Evolutionary conservation across 805 yeast genomes (phyloP).

Genomic region (Sungouiella blattae): DNA sequence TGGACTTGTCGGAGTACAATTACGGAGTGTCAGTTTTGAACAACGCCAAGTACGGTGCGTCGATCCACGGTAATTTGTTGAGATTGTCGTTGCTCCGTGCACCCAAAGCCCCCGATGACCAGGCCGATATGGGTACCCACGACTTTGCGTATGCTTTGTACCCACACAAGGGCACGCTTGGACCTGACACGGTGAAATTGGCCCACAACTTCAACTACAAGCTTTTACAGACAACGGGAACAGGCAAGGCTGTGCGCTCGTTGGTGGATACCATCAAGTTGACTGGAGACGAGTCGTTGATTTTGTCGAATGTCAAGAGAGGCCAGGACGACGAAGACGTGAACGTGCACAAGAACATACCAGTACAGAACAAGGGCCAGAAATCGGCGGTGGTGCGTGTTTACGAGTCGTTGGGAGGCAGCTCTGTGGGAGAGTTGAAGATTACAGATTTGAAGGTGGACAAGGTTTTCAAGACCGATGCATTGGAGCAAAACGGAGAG

Average conservation of each 20-base stretch:
- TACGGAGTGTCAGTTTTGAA: conserved; percentile 87
- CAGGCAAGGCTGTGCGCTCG: conserved; percentile 7
- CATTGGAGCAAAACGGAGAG: conserved; percentile 52
- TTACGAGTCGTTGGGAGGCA: conserved; percentile 88
- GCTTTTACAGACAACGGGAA: conserved; percentile 18
- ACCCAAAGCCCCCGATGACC: conserved; percentile 91
- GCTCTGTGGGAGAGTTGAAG: conserved; percentile 48
- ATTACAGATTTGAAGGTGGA: conserved; percentile 42
- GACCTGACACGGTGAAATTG: conserved; percentile 61
- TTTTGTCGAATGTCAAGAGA: conserved; percentile 77
- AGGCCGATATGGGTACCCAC: conserved; percentile 92
- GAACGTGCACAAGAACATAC: conserved; percentile 42
- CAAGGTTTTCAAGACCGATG: conserved; percentile 52
- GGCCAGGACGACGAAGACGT: conserved; percentile 76
- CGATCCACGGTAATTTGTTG: conserved; percentile 90
- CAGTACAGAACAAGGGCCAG: conserved; percentile 42
- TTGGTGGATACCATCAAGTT: conserved; percentile 14
- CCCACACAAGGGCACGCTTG: conserved; percentile 75
- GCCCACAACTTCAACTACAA: conserved; percentile 79
- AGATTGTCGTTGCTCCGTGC: conserved; percentile 83
- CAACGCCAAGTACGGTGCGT: conserved; percentile 86
- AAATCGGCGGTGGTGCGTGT: conserved; percentile 60
- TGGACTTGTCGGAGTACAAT: conserved; percentile 80
- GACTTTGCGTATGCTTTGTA: conserved; percentile 75
- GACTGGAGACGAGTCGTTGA: conserved; percentile 56